Percentiles rank a stretch among this genome's conserved stretches.
phyloP scores from a whole-genome alignment of 2,329 filamentous ascomycete species.

The Cytospora leucostoma region DNA sequence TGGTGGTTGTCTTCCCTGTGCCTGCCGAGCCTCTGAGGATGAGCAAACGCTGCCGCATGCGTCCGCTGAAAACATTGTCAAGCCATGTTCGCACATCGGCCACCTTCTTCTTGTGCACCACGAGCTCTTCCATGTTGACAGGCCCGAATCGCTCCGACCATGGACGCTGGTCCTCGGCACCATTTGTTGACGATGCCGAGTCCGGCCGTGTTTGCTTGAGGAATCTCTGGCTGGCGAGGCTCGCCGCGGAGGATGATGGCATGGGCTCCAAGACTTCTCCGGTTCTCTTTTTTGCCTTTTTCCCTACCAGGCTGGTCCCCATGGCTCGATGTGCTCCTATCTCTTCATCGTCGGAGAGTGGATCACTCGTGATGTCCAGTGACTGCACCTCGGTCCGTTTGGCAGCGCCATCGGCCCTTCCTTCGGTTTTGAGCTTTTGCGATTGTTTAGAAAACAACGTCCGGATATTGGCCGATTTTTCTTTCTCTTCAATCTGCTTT shows the following conservation, averaged over 20 bases:
- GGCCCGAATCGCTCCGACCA: conserved; percentile 90
- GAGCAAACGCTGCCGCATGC: conserved; percentile 69
- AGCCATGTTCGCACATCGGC: conserved; percentile 83
- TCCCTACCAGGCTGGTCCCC: conserved; percentile 56
- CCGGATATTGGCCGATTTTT: conserved; percentile 57
- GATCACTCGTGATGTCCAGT: conserved; percentile 54
- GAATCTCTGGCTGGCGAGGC: conserved; percentile 53
- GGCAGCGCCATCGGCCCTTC: conserved; percentile 35
- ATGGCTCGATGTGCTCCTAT: conserved; percentile 53
- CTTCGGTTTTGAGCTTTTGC: conserved; percentile 46
- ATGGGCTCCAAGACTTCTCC: conserved; percentile 38
- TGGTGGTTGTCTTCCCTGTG: conserved; percentile 87
- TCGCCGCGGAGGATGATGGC: conserved; percentile 31
- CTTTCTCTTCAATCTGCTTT: conserved; percentile 51
- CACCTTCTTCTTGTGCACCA: conserved; percentile 94
- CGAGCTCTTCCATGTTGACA: conserved; percentile 74
- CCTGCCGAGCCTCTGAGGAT: conserved; percentile 89
- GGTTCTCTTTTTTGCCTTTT: conserved; percentile 57
- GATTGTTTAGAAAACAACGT: conserved; percentile 64
- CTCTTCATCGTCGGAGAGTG: conserved; percentile 63
- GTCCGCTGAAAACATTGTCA: conserved; percentile 68
- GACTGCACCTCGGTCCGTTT: conserved; percentile 32
- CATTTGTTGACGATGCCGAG: conserved; percentile 36
- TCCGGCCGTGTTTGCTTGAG: conserved; percentile 44
- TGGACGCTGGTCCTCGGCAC: conserved; percentile 62